Conservation (phyloP, 257 asterid genomes). For the Nicotiana obtusifolia region DNA sequence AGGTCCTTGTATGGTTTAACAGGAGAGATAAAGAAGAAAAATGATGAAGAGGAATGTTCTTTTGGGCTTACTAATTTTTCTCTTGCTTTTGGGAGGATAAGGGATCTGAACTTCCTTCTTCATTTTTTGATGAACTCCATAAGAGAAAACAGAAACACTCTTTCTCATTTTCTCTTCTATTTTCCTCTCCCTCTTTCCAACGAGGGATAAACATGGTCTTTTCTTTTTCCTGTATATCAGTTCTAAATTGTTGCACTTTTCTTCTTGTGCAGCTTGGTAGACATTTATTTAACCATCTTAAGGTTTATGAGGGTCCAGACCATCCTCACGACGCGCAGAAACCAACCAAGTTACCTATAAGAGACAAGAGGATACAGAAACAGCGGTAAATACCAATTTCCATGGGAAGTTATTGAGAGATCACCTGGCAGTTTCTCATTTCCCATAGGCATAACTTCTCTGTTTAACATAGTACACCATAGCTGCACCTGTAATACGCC, state of each 20-base stretch:
- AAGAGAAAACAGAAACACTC: background rate
- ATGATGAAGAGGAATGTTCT: background rate
- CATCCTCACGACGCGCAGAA: slow-evolving; percentile 68
- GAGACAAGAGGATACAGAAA: slow-evolving; percentile 77
- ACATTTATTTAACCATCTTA: slow-evolving; percentile 70
- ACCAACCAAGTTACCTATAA: slow-evolving; percentile 67
- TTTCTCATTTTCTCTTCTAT: background rate
- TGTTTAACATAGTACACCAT: background rate
- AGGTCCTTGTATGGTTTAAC: background rate
- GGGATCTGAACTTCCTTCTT: background rate
- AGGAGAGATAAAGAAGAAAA: background rate
- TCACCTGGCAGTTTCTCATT: slow-evolving; percentile 1
- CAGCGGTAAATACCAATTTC: slow-evolving; percentile 23
- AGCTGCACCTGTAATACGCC: background rate
- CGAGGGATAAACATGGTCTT: background rate
- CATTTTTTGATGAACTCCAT: background rate
- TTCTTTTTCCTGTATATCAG: background rate
- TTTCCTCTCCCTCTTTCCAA: background rate
- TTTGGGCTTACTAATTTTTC: background rate
- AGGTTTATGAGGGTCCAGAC: slow-evolving; percentile 70
- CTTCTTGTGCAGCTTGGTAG: slow-evolving; percentile 72
- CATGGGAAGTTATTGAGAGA: background rate
- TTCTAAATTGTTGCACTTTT: slow-evolving; percentile 11
- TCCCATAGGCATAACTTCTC: slow-evolving; percentile 4
- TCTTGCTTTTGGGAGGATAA: background rate